phyloP scores from a whole-genome alignment of 495 filamentous ascomycete species.

The Penicillium cosmopolitanum region DNA sequence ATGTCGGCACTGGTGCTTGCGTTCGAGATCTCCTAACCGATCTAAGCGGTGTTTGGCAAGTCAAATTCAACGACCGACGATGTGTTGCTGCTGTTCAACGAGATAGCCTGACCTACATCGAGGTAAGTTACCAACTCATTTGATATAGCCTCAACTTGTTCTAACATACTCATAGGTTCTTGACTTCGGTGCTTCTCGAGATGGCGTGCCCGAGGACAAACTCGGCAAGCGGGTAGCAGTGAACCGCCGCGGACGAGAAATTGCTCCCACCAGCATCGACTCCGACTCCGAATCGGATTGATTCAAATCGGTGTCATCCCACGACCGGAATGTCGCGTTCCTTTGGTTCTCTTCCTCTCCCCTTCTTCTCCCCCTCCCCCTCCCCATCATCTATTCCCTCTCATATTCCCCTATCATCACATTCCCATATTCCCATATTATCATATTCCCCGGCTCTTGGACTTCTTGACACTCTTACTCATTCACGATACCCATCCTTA shows the following conservation, averaged over 20 bases:
- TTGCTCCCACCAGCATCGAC: constrained; percentile 36
- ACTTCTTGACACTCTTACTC: constrained; percentile 2
- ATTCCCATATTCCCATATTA: constrained; percentile 6
- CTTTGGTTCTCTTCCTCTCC: background rate
- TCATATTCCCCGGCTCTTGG: constrained; percentile 8
- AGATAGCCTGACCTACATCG: constrained; percentile 89
- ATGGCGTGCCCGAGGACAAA: constrained; percentile 73
- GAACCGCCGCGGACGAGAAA: constrained; percentile 58
- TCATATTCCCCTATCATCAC: constrained; percentile 13
- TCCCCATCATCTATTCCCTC: background rate
- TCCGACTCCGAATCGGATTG: constrained; percentile 50
- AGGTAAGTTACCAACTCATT: constrained; percentile 63
- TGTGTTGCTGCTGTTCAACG: constrained; percentile 97
- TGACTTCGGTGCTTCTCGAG: constrained; percentile 88
- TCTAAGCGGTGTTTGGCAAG: constrained; percentile 95
- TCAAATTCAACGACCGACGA: constrained; percentile 92
- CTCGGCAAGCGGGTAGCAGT: constrained; percentile 82
- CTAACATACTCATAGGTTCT: constrained; percentile 61
- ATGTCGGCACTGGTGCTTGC: constrained; percentile 87
- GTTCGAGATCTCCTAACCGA: constrained; percentile 95
- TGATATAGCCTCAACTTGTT: constrained; percentile 18
- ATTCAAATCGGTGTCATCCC: background rate
- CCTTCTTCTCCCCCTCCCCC: background rate
- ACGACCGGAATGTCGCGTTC: background rate
- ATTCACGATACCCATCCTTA: constrained; percentile 37